Evolutionary conservation across 2,329 filamentous ascomycete species (phyloP).

Genomic region (Pseudocercospora musae): DNA sequence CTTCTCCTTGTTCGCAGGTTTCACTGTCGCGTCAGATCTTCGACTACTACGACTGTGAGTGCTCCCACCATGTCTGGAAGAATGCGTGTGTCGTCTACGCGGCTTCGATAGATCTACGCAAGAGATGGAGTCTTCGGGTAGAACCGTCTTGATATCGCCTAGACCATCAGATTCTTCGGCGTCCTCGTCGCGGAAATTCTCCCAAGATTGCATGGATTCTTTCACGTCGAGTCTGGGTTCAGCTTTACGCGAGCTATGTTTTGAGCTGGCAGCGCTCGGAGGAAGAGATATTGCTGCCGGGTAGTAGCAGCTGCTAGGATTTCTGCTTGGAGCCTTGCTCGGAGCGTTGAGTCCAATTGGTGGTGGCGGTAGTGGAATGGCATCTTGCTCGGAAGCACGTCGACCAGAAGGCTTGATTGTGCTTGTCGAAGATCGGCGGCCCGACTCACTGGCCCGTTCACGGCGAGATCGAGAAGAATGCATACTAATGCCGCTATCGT

Average conservation of each 20-base stretch:
- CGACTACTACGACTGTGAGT: slow-evolving; percentile 13
- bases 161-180: slow-evolving; percentile 37
- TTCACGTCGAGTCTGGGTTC: neutral
- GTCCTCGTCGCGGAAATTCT: slow-evolving; percentile 17
- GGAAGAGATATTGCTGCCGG: slow-evolving; percentile 28
- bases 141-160: slow-evolving; percentile 45
- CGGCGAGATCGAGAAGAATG: slow-evolving; percentile 21
- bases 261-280: slow-evolving; percentile 8
- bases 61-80: slow-evolving; percentile 12
- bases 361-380: slow-evolving; percentile 13
- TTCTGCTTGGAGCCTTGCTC: slow-evolving; percentile 12
- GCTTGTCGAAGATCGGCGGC: slow-evolving; percentile 27
- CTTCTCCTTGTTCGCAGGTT: slow-evolving; percentile 21
- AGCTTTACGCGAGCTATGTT: neutral
- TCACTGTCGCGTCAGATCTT: slow-evolving; percentile 27
- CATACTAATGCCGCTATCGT: slow-evolving; percentile 31
- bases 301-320: slow-evolving; percentile 21
- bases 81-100: slow-evolving; percentile 10
- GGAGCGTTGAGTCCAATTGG: slow-evolving; percentile 11
- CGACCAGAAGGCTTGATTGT: slow-evolving; percentile 30
- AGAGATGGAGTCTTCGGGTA: slow-evolving; percentile 49
- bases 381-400: slow-evolving; percentile 11
- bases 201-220: slow-evolving; percentile 12
- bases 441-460: slow-evolving; percentile 19
- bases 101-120: slow-evolving; percentile 32